Base-by-base conservation (phyloP, 148 eudicot species). In the Rhododendron mucronatum region DNA sequence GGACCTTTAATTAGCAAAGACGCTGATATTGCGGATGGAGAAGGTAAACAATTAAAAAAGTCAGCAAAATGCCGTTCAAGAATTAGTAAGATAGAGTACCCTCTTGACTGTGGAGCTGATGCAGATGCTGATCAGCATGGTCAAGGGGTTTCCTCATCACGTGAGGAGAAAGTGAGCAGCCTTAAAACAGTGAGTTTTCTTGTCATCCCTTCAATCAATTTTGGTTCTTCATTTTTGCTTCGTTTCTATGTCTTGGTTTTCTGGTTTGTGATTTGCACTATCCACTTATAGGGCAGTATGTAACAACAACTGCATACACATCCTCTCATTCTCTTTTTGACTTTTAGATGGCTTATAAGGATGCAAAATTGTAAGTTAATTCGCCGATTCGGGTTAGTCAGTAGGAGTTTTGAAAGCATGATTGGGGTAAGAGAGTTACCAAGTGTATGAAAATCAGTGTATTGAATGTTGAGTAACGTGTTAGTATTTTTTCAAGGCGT, bases 141-240 rank as follows among this genome's bases (percentile, higher is more conserved):
- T 89, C 98, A 92, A 86, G 99, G 98, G 87, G 83, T 90, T 81
- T 87, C 95, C 48, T 89, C 95, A 35, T 91, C 96, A 13, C 95
- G 98, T 33, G 99, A 97, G 92, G 99, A 97, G 84, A 97, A 97
- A 94, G 98, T 97, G 82, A 94, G 96, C 95, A 95, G 98, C 90
- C 94, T 97, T 83, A 95, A 94, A 90, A 95, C 98, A 71, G 99
- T 97, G 87, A 93, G 99, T 91, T 88, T 63, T 23, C 84, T 63
- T 45, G 5, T 57, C 18, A 35, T 41, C 80, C 80, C 59, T 87
- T 88, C 37, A 80, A 15, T 50, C 18, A 47, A 39, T 33, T 81
- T 59, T 73, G 45, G 23, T 20, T 53, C 26, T 51, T 28, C 10
- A 16, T 15, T 55, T 33, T 81, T 75, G 21, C n/a, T 75, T 7